Percentiles rank a stretch among this genome's conserved stretches.
These are phyloP conservation scores for Xylariaceae sp. DNA, from an alignment of 2,329 filamentous ascomycete species.

Conservation along the genomic window DNA sequence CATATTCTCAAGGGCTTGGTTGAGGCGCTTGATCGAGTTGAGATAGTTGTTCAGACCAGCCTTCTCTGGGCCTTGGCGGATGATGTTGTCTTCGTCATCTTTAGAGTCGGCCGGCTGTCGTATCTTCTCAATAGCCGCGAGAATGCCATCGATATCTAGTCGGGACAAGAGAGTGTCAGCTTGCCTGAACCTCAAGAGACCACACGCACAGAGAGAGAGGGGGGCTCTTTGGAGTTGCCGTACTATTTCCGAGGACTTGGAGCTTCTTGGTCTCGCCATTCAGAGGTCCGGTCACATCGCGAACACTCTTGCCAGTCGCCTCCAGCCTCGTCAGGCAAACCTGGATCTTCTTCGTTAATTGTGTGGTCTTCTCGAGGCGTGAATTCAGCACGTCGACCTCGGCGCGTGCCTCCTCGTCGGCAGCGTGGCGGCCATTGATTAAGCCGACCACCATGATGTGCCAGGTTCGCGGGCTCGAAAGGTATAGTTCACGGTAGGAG, in stretches of 20 bases:
- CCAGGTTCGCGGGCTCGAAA: not conserved
- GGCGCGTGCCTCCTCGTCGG: slow-evolving; percentile 62
- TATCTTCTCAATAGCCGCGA: slow-evolving; percentile 80
- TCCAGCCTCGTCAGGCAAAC: slow-evolving; percentile 79
- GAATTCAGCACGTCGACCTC: slow-evolving; percentile 68
- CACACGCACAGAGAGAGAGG: not conserved
- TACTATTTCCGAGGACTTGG: slow-evolving; percentile 79
- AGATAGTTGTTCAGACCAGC: slow-evolving; percentile 80
- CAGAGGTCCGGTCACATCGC: slow-evolving; percentile 86
- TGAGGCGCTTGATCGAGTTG: slow-evolving; percentile 81
- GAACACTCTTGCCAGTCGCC: slow-evolving; percentile 81
- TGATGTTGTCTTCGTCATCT: slow-evolving; percentile 84
- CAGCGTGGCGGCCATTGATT: slow-evolving; percentile 42
- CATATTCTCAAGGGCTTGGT: slow-evolving; percentile 77
- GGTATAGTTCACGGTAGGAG: not conserved
- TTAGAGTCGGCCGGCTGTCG: slow-evolving; percentile 90
- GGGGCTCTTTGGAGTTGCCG: slow-evolving; percentile 25
- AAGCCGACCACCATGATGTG: slow-evolving; percentile 48
- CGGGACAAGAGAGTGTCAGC: slow-evolving; percentile 20
- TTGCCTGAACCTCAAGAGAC: not conserved
- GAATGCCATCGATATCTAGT: slow-evolving; percentile 78
- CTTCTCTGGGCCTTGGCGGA: slow-evolving; percentile 79
- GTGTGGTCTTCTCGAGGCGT: slow-evolving; percentile 82
- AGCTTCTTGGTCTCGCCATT: slow-evolving; percentile 87
- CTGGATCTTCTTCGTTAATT: slow-evolving; percentile 93